Evolutionary conservation across 805 yeast species (phyloP).

Genomic region (Starmera quercuum): DNA sequence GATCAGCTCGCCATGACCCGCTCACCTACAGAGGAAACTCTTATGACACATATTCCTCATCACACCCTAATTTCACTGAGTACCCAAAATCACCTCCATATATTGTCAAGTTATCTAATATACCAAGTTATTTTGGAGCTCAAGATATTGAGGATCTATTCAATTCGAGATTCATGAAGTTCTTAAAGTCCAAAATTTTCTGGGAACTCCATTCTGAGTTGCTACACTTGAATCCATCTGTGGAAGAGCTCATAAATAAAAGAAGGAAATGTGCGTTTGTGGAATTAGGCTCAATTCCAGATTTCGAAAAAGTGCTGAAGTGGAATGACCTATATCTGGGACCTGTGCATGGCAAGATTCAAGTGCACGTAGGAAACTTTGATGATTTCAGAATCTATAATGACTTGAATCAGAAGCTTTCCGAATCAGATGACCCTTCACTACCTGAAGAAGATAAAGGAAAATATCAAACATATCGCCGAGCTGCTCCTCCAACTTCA

Average conservation of each 20-base stretch:
- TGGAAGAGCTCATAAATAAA: conserved; percentile 15
- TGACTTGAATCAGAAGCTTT: conserved; percentile 14
- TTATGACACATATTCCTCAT: neutral
- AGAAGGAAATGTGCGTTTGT: conserved; percentile 57
- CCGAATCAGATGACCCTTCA: conserved; percentile 18
- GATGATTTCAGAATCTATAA: conserved; percentile 15
- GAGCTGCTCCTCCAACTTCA: conserved; percentile 1
- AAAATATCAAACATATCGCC: neutral
- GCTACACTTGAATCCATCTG: conserved; percentile 20
- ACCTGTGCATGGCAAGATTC: conserved; percentile 26
- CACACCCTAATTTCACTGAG: neutral
- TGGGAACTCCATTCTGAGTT: conserved; percentile 38
- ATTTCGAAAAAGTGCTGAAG: conserved; percentile 50
- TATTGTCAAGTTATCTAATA: conserved; percentile 52
- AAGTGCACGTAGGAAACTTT: conserved; percentile 18
- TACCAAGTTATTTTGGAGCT: conserved; percentile 49
- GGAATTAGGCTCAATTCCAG: conserved; percentile 42
- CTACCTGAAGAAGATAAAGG: conserved; percentile 3
- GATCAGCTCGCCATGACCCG: conserved; percentile 8
- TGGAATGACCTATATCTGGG: conserved; percentile 52
- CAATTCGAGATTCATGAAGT: conserved; percentile 51
- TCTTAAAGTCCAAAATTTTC: conserved; percentile 52
- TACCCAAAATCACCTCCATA: conserved; percentile 41
- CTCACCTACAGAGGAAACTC: conserved; percentile 5
- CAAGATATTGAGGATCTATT: conserved; percentile 51